These are phyloP conservation scores for Apiospora malaysiana DNA, from an alignment of 2,329 filamentous ascomycete species.

Conservation along the genomic window DNA sequence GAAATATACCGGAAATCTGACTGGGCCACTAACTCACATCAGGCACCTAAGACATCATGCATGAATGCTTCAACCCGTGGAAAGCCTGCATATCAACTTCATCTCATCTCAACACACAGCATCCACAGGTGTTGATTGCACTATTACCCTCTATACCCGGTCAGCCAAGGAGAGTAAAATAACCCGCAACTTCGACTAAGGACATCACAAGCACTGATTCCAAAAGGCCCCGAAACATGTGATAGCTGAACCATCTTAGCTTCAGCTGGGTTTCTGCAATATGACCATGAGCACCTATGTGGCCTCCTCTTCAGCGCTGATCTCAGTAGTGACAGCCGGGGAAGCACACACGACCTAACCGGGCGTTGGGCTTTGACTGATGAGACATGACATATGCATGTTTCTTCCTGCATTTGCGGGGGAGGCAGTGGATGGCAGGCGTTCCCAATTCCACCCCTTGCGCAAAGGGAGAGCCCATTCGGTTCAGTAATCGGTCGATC, in stretches of 20 bases:
- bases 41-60: not conserved
- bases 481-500: not conserved
- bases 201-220: no score
- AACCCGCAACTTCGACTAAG: no score
- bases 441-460: not conserved
- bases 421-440: not conserved
- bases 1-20: not conserved
- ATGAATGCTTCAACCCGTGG: not conserved
- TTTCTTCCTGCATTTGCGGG: not conserved
- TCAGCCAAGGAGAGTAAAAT: no score
- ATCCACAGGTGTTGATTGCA: not conserved
- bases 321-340: no score
- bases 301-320: no score
- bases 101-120: not conserved
- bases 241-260: no score
- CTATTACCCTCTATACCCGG: no score
- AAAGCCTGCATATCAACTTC: not conserved
- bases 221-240: no score
- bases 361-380: not conserved
- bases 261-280: no score
- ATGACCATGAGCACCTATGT: no score
- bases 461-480: not conserved
- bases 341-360: not conserved
- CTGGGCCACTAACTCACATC: not conserved
- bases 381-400: not conserved